A percentile compares a stretch with the other conserved stretches of the same genome.
These are phyloP conservation scores for Populus tremula DNA, from an alignment of 345 rosid genomes.

Conservation along the genomic window DNA sequence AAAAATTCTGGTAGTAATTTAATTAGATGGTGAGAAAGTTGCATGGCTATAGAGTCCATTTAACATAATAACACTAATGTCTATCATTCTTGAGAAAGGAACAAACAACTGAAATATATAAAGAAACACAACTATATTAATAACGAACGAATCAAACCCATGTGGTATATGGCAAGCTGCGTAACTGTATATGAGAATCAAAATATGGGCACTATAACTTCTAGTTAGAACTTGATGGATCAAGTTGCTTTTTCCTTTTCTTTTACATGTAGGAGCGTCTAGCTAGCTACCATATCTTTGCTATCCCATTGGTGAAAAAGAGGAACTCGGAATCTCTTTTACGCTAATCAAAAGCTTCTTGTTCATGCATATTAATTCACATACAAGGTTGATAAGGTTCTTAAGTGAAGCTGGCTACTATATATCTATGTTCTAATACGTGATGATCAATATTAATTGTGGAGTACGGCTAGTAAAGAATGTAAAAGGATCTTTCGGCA, in stretches of 20 bases:
- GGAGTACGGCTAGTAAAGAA: not conserved
- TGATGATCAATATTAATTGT: not conserved
- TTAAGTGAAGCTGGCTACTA: too few relatives aligned
- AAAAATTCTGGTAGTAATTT: too few relatives aligned
- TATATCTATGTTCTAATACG: too few relatives aligned
- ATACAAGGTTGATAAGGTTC: not conserved
- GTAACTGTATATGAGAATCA: not conserved
- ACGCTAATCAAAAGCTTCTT: not conserved
- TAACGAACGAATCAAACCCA: slow-evolving; percentile 4
- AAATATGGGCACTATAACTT: not conserved
- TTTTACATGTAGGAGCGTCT: not conserved
- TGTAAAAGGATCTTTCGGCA: slow-evolving; percentile 8
- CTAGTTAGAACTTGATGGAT: not conserved
- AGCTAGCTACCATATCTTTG: not conserved
- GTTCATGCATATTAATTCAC: not conserved
- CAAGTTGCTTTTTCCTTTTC: not conserved
- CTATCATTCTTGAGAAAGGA: not conserved
- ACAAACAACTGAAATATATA: not conserved
- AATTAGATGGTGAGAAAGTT: not conserved
- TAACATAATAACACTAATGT: not conserved
- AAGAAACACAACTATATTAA: not conserved
- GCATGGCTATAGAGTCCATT: not conserved
- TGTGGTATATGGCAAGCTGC: not conserved
- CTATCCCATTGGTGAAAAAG: not conserved
- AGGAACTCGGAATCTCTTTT: not conserved